These are phyloP conservation scores for Quercus lobata DNA, from an alignment of 331 rosid species.

Conservation along the genomic window DNA sequence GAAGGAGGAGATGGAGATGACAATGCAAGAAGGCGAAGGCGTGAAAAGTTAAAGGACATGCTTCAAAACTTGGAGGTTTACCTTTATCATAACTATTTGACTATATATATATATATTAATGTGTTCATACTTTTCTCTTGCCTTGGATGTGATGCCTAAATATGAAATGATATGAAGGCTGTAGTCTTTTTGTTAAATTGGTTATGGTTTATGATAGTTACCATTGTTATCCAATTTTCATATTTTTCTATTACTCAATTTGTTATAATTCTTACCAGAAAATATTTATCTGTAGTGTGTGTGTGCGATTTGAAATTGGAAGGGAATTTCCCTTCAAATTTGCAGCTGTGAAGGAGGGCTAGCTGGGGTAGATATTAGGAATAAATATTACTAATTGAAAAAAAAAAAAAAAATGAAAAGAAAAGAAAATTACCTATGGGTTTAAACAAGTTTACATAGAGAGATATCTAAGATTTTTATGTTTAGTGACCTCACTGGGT, in stretches of 20 bases:
- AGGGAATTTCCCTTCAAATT: not conserved
- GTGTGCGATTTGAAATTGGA: not conserved
- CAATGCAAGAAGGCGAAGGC: constrained; percentile 85
- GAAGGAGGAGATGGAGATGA: constrained; percentile 94
- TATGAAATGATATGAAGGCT: not conserved
- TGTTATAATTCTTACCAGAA: not conserved
- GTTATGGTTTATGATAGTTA: constrained; percentile 5
- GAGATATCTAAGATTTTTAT: not conserved
- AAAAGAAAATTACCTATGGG: too few relatives aligned
- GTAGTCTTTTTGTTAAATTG: not conserved
- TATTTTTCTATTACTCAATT: not conserved
- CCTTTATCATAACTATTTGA: not conserved
- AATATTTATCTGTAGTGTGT: not conserved
- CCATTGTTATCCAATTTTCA: not conserved
- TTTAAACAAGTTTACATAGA: not conserved
- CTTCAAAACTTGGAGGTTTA: constrained; percentile 94
- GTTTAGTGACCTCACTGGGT: not conserved
- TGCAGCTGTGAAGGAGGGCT: not conserved
- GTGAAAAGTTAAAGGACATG: constrained; percentile 92
- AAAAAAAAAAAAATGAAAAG: not conserved
- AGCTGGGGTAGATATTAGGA: not conserved
- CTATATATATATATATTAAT: too few relatives aligned
- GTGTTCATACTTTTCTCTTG: constrained; percentile 11
- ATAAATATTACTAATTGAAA: not conserved
- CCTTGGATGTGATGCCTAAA: not conserved